phyloP scores from a whole-genome alignment of 1,139 yeast species.

The Ashbya aceris region DNA sequence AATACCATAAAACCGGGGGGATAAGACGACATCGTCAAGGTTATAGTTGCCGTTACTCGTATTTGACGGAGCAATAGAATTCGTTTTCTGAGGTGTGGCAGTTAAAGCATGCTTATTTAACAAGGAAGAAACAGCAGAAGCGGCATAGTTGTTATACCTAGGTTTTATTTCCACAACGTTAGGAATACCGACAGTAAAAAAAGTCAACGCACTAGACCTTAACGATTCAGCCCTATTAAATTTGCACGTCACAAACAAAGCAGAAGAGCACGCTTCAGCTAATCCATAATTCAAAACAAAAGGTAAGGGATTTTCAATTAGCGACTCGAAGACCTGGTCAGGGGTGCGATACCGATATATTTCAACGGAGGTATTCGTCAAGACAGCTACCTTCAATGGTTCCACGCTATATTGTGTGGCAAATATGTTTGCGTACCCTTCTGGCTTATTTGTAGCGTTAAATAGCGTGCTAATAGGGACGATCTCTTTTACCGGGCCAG shows the following conservation, averaged over 20 bases:
- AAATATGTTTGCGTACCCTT: slow-evolving; percentile 72
- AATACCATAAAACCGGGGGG: slow-evolving; percentile 91
- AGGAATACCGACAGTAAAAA: slow-evolving; percentile 33
- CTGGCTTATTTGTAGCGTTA: slow-evolving; percentile 63
- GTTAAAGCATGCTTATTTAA: slow-evolving; percentile 19
- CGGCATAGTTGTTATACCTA: slow-evolving; percentile 25
- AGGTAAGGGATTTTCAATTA: slow-evolving; percentile 46
- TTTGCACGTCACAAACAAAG: slow-evolving; percentile 74
- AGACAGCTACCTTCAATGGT: slow-evolving; percentile 63
- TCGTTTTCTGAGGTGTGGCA: slow-evolving; percentile 18
- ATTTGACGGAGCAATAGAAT: slow-evolving; percentile 7
- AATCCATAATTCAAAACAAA: slow-evolving; percentile 51
- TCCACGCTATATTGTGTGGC: slow-evolving; percentile 71
- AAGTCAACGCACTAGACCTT: slow-evolving; percentile 33
- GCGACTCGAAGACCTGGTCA: slow-evolving; percentile 60
- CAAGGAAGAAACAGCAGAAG: slow-evolving; percentile 24
- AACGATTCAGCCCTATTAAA: slow-evolving; percentile 49
- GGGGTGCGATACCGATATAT: slow-evolving; percentile 73
- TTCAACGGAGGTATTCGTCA: slow-evolving; percentile 72
- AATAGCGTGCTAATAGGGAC: slow-evolving; percentile 60
- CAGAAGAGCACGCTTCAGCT: slow-evolving; percentile 78
- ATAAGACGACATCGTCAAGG: slow-evolving; percentile 69
- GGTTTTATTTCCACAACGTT: slow-evolving; percentile 33
- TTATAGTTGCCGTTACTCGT: slow-evolving; percentile 18
- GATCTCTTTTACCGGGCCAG: slow-evolving; percentile 63